Percentiles rank a stretch among this genome's conserved stretches.
Conservation (phyloP, 257 asterid genomes). For the Thymus mandschuricus region DNA sequence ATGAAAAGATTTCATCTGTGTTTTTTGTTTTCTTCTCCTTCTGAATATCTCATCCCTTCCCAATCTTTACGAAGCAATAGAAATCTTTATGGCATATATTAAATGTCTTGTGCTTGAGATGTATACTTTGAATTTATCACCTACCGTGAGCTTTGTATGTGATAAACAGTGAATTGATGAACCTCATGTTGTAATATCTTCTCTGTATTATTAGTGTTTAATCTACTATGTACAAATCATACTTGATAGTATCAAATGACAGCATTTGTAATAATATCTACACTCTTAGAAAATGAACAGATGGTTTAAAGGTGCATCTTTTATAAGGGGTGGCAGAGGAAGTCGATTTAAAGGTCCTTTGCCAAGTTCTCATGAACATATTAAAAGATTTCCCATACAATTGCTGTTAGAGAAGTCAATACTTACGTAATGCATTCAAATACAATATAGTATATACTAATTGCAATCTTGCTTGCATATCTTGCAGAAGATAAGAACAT, state of each 20-base stretch:
- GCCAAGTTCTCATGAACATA: not conserved
- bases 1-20: not conserved
- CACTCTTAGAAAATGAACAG: not conserved
- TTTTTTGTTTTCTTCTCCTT: not conserved
- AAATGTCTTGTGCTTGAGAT: not conserved
- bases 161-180: no score
- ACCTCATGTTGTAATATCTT: no score
- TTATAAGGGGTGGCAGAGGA: not conserved
- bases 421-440: not conserved
- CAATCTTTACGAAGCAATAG: not conserved
- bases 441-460: not conserved
- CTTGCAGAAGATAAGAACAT: conserved; percentile 58
- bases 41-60: conserved; percentile 15
- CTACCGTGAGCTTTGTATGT: no score
- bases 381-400: not conserved
- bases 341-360: not conserved
- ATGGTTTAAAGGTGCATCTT: not conserved
- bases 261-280: not conserved
- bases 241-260: not conserved
- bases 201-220: no score
- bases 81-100: not conserved
- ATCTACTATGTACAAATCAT: not conserved
- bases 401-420: not conserved
- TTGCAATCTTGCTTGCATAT: conserved; percentile 23
- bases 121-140: no score